Conservation (phyloP, 176 grass and related monocot species). For the Lolium multiflorum region DNA sequence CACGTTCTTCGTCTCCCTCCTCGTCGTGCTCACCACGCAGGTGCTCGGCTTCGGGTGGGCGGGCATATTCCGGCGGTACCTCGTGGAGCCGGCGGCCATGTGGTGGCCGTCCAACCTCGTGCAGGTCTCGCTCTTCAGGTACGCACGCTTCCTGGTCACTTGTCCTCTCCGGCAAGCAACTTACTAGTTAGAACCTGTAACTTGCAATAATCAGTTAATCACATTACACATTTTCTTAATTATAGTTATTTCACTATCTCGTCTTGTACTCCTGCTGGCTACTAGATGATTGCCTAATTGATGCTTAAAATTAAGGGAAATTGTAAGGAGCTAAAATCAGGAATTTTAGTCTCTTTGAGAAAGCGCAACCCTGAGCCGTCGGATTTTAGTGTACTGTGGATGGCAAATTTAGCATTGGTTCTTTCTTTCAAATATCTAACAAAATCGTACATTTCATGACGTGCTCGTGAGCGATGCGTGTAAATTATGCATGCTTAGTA, state of each 20-base stretch:
- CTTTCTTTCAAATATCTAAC: too few species aligned
- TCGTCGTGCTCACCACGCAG: slow-evolving; percentile 96
- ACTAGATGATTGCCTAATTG: too few species aligned
- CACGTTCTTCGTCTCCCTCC: slow-evolving; percentile 84
- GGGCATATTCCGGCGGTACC: slow-evolving; percentile 92
- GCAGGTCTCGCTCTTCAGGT: slow-evolving; percentile 98
- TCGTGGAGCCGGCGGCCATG: slow-evolving; percentile 94
- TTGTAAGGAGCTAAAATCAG: too few species aligned
- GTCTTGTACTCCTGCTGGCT: too few species aligned
- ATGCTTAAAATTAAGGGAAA: too few species aligned
- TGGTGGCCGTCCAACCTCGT: slow-evolving; percentile 98
- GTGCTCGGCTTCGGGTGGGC: slow-evolving; percentile 95
- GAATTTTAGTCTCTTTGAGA: too few species aligned
- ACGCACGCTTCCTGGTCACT: background rate
- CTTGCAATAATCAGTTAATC: background rate
- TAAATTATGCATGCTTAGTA: background rate
- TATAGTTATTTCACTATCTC: too few species aligned
- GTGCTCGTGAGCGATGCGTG: background rate
- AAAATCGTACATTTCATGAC: background rate
- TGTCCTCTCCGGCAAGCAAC: background rate
- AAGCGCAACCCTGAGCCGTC: too few species aligned
- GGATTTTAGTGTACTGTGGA: too few species aligned
- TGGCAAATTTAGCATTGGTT: too few species aligned
- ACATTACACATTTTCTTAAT: background rate
- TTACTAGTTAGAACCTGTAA: background rate